Evolutionary conservation across 2,329 filamentous ascomycete species (phyloP), one percentile per base, ranked within the genome.

Genomic region (Meredithiella fracta): DNA sequence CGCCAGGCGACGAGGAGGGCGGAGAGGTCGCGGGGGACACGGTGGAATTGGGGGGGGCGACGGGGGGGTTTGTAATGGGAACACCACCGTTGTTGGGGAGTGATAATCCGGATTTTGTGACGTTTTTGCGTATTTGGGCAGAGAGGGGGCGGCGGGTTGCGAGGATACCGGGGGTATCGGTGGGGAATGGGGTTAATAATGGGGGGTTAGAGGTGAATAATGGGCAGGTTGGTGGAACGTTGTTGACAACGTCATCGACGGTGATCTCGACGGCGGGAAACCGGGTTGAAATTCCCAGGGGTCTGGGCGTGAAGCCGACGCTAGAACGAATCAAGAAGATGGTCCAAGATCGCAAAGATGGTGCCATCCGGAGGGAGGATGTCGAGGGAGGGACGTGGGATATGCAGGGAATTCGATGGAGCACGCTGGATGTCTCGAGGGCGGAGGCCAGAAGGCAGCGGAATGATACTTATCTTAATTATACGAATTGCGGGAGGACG

Each of bases 341-440:
- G 54, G 15, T 47, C 23, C 37, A 22, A 23, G 50, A n/a, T 25
- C 15, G 31, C 9, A 8, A 20, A 7, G 26, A 51, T 14, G 29
- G 34, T 37, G 29, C 17, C 2, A 38, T 52, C 20, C n/a, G 17
- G 15, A 22, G 14, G 23, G 17, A 8, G 14, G 31, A 37, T 54
- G 69, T 83, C 5, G 63, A 68, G n/a, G 79, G 77, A 1, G 77
- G 82, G 51, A 55, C 61, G 50, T 78, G 68, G 57, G 80, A 83
- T 61, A 64, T 80, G 23, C 80, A 83, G 62, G 77, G 79, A 53
- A 68, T 83, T 37, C 66, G 80, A 62, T 83, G 80, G 80, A 61
- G 64, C 1, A 38, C 11, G 2, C 11, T 49, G 15, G 53, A 49
- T 65, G 68, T 11, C 66, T 82, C 60, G 73, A 73, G 1, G 73